Evolutionary conservation across 176 grass and related monocot genomes (phyloP).

Genomic region (Avena eriantha): DNA sequence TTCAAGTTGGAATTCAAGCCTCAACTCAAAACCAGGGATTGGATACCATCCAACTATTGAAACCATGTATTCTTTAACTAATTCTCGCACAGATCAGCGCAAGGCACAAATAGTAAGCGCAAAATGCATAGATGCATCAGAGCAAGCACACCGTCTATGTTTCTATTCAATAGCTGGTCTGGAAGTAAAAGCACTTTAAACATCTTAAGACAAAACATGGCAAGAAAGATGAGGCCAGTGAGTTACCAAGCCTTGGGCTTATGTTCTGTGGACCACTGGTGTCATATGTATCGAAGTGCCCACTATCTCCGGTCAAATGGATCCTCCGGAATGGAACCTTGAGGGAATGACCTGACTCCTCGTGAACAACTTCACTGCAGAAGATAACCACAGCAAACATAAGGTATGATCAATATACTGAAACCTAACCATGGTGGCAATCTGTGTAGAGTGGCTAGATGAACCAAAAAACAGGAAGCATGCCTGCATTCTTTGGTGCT

Average conservation of each 20-base stretch:
- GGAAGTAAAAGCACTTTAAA: background rate
- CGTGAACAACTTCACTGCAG: conserved; percentile 85
- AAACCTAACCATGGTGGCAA: background rate
- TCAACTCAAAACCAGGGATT: background rate
- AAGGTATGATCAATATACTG: background rate
- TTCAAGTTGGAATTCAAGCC: background rate
- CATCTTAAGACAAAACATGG: background rate
- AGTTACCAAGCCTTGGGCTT: conserved; percentile 71
- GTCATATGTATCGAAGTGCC: conserved; percentile 92
- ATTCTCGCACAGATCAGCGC: background rate
- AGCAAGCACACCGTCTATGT: background rate
- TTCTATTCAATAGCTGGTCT: background rate
- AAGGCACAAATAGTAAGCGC: conserved; percentile 22
- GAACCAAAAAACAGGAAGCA: conserved; percentile 26
- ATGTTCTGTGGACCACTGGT: conserved; percentile 95
- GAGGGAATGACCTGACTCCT: conserved; percentile 82
- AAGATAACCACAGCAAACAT: conserved; percentile 32
- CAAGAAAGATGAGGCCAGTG: conserved; percentile 28
- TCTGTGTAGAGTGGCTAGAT: background rate
- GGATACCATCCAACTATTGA: background rate
- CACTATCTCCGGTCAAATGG: conserved; percentile 80
- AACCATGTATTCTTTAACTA: background rate
- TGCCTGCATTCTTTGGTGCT: conserved; percentile 93
- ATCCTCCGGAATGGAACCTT: conserved; percentile 88
- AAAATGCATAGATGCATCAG: background rate